phyloP scores from a whole-genome alignment of 148 eudicot genomes.

The Fallopia convolvulus region DNA sequence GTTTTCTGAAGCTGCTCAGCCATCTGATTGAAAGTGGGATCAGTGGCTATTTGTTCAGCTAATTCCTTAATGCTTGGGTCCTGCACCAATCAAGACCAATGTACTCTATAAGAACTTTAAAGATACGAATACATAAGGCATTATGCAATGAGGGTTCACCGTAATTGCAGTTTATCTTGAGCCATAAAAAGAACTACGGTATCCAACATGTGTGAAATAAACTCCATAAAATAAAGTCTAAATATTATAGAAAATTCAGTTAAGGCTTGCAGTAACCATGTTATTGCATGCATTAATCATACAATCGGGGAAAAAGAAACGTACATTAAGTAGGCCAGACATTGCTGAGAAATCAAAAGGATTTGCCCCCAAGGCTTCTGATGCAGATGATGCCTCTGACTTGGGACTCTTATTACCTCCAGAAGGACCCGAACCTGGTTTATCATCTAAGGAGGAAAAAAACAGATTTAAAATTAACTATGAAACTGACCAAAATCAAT shows the following conservation, averaged over 20 bases:
- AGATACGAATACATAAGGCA: background rate
- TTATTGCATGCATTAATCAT: background rate
- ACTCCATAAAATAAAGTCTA: background rate
- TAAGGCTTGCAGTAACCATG: background rate
- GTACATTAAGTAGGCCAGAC: conserved; percentile 82
- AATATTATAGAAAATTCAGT: background rate
- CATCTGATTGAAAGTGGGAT: conserved; percentile 90
- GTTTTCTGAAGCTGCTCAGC: conserved; percentile 90
- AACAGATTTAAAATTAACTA: background rate
- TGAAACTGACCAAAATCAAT: background rate
- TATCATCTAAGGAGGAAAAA: conserved; percentile 20
- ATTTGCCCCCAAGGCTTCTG: conserved; percentile 52
- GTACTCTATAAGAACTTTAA: background rate
- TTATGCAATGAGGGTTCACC: too few species aligned
- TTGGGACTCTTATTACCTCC: conserved; percentile 20
- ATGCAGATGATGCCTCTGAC: conserved; percentile 42
- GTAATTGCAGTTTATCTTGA: background rate
- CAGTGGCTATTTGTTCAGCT: conserved; percentile 90
- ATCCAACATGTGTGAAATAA: background rate
- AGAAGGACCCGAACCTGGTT: conserved; percentile 25
- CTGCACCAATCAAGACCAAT: conserved; percentile 28
- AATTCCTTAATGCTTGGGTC: conserved; percentile 95
- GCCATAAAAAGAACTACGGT: background rate
- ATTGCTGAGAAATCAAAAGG: conserved; percentile 95
- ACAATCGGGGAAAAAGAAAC: background rate